These are phyloP conservation scores for Alisma plantagoaquatica DNA, from an alignment of 106 monocot species.

Conservation along the genomic window DNA sequence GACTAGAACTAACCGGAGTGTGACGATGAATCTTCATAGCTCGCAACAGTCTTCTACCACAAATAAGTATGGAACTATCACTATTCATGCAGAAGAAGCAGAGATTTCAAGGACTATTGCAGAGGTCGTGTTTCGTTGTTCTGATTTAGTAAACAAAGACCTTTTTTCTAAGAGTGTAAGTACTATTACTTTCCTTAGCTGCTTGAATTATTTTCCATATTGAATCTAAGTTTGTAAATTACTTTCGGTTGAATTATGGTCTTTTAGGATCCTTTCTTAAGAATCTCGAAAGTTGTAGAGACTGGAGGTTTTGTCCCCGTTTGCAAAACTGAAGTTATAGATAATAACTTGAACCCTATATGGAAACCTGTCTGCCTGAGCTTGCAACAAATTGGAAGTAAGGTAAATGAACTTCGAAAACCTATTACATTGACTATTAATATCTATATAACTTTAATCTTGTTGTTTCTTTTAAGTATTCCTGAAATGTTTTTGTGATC, in stretches of 20 bases:
- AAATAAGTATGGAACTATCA: slow-evolving; percentile 54
- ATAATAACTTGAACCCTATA: slow-evolving; percentile 82
- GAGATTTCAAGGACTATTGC: slow-evolving; percentile 42
- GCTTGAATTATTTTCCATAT: too few relatives aligned
- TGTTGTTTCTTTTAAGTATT: too few relatives aligned
- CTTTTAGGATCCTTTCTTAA: slow-evolving; percentile 92
- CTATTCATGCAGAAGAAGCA: slow-evolving; percentile 63
- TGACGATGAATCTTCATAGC: slow-evolving; percentile 52
- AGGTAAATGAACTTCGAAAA: slow-evolving; percentile 40
- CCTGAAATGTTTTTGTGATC: background rate
- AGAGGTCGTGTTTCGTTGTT: slow-evolving; percentile 69
- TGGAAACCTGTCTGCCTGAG: slow-evolving; percentile 74
- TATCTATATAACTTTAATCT: background rate
- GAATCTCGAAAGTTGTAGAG: slow-evolving; percentile 70
- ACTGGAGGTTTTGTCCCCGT: slow-evolving; percentile 62
- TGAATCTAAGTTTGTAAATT: too few relatives aligned
- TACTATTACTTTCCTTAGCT: background rate
- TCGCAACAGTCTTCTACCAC: slow-evolving; percentile 2
- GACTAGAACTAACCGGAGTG: slow-evolving; percentile 34
- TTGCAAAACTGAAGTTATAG: slow-evolving; percentile 87
- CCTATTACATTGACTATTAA: too few relatives aligned
- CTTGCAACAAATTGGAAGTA: slow-evolving; percentile 86
- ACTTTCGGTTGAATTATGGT: too few relatives aligned
- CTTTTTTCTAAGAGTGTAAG: slow-evolving; percentile 95
- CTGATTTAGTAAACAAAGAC: slow-evolving; percentile 84